Percentiles rank a stretch among this genome's conserved stretches.
These are phyloP conservation scores for Parietaria judaica DNA, from an alignment of 306 rosid genomes.

Conservation along the genomic window DNA sequence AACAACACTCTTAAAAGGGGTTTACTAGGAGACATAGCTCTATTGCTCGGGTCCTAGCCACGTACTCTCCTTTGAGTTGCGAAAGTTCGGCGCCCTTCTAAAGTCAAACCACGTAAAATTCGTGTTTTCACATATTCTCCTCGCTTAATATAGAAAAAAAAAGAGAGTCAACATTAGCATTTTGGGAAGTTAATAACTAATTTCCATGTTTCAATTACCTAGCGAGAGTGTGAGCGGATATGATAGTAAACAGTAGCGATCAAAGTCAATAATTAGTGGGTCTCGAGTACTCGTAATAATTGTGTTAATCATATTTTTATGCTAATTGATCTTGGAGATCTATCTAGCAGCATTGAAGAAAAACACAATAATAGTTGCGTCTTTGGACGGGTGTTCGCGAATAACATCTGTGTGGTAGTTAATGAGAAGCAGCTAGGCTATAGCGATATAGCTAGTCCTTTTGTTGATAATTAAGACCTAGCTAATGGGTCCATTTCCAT, in stretches of 20 bases:
- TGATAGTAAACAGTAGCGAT: background rate
- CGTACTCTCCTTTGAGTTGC: no score
- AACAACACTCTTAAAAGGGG: no score
- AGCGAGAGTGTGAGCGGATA: background rate
- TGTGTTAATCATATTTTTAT: slow-evolving; percentile 10
- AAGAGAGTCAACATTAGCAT: no score
- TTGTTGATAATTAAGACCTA: slow-evolving; percentile 15
- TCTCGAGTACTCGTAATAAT: slow-evolving; percentile 13
- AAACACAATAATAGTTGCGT: slow-evolving; percentile 23
- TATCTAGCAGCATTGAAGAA: slow-evolving; percentile 1
- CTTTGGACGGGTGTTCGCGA: slow-evolving; percentile 13
- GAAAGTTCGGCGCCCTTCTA: no score
- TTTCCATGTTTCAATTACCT: background rate
- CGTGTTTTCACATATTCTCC: no score
- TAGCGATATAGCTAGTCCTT: background rate
- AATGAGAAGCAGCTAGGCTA: slow-evolving; percentile 3
- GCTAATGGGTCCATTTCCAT: slow-evolving; percentile 12
- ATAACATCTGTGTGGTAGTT: background rate
- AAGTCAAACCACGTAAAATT: no score
- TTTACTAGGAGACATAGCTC: no score
- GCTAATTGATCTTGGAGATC: background rate
- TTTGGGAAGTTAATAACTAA: no score
- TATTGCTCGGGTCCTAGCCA: no score
- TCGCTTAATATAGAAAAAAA: no score
- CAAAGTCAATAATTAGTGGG: slow-evolving; percentile 1